Base-by-base conservation (phyloP, 1,284 basidiomycete species). In the Pisolithus thermaeus region DNA sequence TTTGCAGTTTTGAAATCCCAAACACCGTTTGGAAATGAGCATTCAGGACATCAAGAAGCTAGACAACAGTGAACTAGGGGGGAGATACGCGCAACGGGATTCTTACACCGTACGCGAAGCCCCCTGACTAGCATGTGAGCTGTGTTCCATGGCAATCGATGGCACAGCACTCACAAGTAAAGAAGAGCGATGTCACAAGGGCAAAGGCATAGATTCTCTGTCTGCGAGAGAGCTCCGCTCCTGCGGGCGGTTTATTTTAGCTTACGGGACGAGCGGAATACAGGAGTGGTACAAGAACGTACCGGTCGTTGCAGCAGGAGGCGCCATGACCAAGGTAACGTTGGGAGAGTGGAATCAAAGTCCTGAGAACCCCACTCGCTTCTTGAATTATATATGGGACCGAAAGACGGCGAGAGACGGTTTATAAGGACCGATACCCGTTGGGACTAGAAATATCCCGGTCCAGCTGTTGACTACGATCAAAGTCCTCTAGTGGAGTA, bases 1-100 rank as follows among this genome's bases (percentile, higher is more conserved):
- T 91, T 65, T 92, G 81, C 18, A 87, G 78, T 60, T 86, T 88
- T 42, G 78, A 77, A 65, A 90, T 87, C 2, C 74, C 73, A 58
- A 90, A 85, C 8, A 88, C 79, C 11, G 63, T 67, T 70, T 89
- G 89, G 68, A 91, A 90, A 64, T 90, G 87, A 50, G 87, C 81
- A 70, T 90, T 90, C 52, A 92, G 75, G 32, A 92, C 90, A 68
- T 93, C 91, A 57, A 93, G 84, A 48, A 92, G 79, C 75, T 87
- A 64, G 18, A 59, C 23, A 36, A 22, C 9, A 37, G 42, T n/a
- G 7, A 52, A 27, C 32, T 20, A 35, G 4, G 30, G 9, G 18
- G 9, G 18, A 20, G 32, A n/a, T 3, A 14, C 27, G 0, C 4
- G 16, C 18, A 28, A 16, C 23, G 28, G 32, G n/a, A 44, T 16